phyloP scores from a whole-genome alignment of 192 early-diverging fungal species.

The Linnemannia elongata region DNA sequence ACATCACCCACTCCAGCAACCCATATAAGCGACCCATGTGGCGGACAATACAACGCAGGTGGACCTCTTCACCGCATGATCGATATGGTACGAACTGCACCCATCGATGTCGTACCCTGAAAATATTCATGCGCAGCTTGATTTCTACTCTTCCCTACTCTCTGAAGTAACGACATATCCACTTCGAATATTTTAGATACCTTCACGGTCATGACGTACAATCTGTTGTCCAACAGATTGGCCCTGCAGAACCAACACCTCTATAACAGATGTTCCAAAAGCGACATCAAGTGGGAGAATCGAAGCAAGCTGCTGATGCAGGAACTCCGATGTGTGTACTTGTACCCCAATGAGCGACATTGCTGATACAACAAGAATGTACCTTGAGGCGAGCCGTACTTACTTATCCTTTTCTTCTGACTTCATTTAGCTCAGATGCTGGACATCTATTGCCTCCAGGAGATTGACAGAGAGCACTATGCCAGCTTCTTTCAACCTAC shows the following conservation, averaged over 20 bases:
- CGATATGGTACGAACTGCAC: not conserved
- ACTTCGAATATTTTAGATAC: not conserved
- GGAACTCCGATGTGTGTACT: constrained; percentile 31
- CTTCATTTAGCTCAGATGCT: constrained; percentile 14
- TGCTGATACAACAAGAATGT: not conserved
- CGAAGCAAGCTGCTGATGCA: constrained; percentile 2
- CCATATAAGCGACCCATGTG: not conserved
- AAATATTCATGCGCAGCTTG: not conserved
- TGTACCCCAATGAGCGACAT: not conserved
- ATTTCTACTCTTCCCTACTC: not conserved
- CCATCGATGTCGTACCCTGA: not conserved
- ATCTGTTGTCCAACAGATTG: constrained; percentile 32
- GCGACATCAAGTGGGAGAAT: constrained; percentile 10
- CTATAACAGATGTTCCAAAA: not conserved
- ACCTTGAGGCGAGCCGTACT: not conserved
- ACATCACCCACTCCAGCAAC: not conserved
- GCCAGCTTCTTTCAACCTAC: not conserved
- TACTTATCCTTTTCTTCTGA: not conserved
- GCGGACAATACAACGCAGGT: not conserved
- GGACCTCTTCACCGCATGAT: not conserved
- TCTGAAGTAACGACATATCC: not conserved
- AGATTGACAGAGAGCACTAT: constrained; percentile 30
- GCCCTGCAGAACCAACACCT: constrained; percentile 2
- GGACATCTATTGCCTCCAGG: constrained; percentile 51
- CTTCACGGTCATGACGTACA: constrained; percentile 51